phyloP scores from a whole-genome alignment of 2,329 filamentous ascomycete genomes.

The Rhynchosporium graminicola region DNA sequence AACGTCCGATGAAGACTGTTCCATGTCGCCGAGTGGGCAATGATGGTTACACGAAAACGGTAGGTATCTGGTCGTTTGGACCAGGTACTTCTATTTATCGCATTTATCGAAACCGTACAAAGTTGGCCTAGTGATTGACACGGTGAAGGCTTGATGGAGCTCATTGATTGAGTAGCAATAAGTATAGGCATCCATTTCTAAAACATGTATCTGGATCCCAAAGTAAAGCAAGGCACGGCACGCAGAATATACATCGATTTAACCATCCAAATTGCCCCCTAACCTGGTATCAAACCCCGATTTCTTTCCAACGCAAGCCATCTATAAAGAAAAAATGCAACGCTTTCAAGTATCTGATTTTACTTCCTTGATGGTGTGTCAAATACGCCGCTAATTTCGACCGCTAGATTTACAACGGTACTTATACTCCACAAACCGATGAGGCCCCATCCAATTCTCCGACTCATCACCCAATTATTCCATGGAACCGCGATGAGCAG shows the following conservation, averaged over 20 bases:
- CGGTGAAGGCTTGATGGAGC: no score
- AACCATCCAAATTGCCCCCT: background rate
- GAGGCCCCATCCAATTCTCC: conserved; percentile 77
- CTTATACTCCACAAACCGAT: conserved; percentile 80
- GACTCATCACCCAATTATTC: conserved; percentile 84
- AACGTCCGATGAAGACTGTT: no score
- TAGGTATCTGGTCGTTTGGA: no score
- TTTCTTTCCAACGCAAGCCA: background rate
- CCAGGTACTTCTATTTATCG: no score
- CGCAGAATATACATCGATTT: background rate
- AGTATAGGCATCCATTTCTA: no score
- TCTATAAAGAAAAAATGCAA: background rate
- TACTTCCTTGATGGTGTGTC: conserved; percentile 7
- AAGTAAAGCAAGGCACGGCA: background rate
- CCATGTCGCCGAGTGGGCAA: no score
- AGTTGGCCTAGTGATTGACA: no score
- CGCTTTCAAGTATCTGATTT: background rate
- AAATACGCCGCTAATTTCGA: conserved; percentile 65
- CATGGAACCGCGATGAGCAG: conserved; percentile 79
- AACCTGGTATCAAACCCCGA: conserved; percentile 13
- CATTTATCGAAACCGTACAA: no score
- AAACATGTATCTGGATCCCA: background rate
- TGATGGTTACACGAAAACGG: no score
- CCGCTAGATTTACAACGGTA: conserved; percentile 76
- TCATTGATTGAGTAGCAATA: no score